Evolutionary conservation across 2,329 filamentous ascomycete genomes (phyloP).

Genomic region (Hypoxylon sp.): DNA sequence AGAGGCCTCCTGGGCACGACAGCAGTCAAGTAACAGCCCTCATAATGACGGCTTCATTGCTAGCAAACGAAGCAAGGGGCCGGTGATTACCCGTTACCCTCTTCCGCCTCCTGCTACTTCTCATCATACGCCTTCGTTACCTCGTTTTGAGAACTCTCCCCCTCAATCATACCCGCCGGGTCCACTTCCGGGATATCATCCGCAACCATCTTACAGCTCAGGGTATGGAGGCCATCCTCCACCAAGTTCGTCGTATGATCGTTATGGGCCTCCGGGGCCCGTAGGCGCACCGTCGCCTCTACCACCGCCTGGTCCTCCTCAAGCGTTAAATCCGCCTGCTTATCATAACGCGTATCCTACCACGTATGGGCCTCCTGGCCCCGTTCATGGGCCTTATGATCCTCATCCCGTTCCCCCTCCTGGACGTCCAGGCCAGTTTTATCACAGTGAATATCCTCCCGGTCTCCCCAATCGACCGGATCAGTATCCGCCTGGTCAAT

Average conservation of each 20-base stretch:
- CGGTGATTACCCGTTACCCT: constrained; percentile 53
- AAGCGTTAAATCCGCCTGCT: constrained; percentile 30
- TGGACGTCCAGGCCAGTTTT: constrained; percentile 31
- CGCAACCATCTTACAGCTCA: constrained; percentile 37
- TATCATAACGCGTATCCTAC: constrained; percentile 32
- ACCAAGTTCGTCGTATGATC: constrained; percentile 36
- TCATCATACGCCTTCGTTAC: constrained; percentile 37
- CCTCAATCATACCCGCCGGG: constrained; percentile 42
- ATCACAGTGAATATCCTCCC: constrained; percentile 31
- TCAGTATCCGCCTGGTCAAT: constrained; percentile 32
- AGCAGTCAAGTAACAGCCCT: constrained; percentile 46
- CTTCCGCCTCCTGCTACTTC: constrained; percentile 44
- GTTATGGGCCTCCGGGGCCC: constrained; percentile 38
- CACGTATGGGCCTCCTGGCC: constrained; percentile 25
- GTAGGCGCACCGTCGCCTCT: constrained; percentile 29
- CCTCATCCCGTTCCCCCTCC: constrained; percentile 34
- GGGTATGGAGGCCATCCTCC: constrained; percentile 30
- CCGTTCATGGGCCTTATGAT: constrained; percentile 37
- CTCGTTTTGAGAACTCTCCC: constrained; percentile 35
- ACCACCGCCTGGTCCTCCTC: constrained; percentile 32
- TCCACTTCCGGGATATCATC: constrained; percentile 37
- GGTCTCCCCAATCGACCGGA: constrained; percentile 27
- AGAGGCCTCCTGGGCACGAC: constrained; percentile 50
- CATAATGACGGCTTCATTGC: constrained; percentile 42
- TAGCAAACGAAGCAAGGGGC: constrained; percentile 49